Conservation (phyloP, 2,329 filamentous ascomycete species). For the Hypoxylon sp. region DNA sequence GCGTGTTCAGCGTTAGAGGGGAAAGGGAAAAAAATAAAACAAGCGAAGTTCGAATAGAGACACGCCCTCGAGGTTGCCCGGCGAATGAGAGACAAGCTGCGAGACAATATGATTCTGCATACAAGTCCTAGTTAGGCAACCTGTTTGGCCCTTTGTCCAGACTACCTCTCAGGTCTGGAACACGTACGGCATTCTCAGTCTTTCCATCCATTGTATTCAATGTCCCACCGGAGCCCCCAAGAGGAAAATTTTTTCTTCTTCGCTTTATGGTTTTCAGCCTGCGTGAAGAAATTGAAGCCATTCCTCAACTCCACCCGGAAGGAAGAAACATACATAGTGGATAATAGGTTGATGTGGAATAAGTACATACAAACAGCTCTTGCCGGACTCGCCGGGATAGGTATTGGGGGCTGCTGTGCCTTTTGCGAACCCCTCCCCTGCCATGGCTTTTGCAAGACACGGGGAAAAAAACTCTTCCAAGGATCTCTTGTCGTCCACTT, state of each 20-base stretch:
- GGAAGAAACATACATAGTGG: slow-evolving; percentile 12
- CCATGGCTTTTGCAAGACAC: slow-evolving; percentile 13
- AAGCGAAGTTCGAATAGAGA: slow-evolving; percentile 33
- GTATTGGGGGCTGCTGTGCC: slow-evolving; percentile 7
- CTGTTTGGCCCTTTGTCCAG: slow-evolving; percentile 7
- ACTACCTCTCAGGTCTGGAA: slow-evolving; percentile 32
- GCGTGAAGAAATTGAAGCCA: slow-evolving; percentile 12
- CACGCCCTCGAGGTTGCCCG: slow-evolving; percentile 26
- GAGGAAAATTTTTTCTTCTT: slow-evolving; percentile 9
- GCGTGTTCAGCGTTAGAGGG: slow-evolving; percentile 17
- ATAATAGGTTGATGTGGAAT: slow-evolving; percentile 1
- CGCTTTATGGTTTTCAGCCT: slow-evolving; percentile 17
- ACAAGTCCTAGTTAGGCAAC: slow-evolving; percentile 21
- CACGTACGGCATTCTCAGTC: slow-evolving; percentile 30
- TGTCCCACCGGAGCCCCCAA: slow-evolving; percentile 35
- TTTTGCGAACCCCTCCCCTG: not conserved
- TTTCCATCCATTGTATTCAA: slow-evolving; percentile 24
- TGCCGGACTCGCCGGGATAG: not conserved
- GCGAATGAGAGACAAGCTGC: slow-evolving; percentile 31
- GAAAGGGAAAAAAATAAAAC: no score
- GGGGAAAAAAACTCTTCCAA: slow-evolving; percentile 29
- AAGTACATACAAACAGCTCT: not conserved
- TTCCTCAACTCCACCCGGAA: slow-evolving; percentile 15
- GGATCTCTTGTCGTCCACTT: slow-evolving; percentile 21
- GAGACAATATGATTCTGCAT: slow-evolving; percentile 33